Conservation (phyloP, 2,329 filamentous ascomycete genomes). For the Aspergillus ustus region DNA sequence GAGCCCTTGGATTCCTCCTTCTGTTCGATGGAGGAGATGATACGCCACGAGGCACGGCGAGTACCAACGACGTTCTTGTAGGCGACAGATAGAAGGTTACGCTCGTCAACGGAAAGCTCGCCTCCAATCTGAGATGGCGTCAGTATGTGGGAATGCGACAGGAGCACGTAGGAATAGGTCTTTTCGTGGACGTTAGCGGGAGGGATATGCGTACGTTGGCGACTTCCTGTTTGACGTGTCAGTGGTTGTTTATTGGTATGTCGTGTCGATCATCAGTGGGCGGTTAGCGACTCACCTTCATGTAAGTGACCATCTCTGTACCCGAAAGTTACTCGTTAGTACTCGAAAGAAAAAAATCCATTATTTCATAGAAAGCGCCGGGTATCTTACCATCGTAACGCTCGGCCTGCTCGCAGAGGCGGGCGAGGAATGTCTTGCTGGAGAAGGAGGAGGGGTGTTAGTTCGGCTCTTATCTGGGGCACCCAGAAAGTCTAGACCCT, state of each 20-base stretch:
- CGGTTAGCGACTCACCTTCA: slow-evolving; percentile 71
- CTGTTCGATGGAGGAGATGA: slow-evolving; percentile 99
- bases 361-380: background rate
- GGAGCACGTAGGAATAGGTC: slow-evolving; percentile 15
- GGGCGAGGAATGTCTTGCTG: slow-evolving; percentile 99
- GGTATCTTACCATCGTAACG: slow-evolving; percentile 84
- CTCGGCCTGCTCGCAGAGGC: slow-evolving; percentile 99
- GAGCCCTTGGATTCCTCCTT: slow-evolving; percentile 99
- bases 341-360: slow-evolving; percentile 20
- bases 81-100: slow-evolving; percentile 94
- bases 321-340: slow-evolving; percentile 31
- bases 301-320: slow-evolving; percentile 94
- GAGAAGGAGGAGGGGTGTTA: slow-evolving; percentile 41
- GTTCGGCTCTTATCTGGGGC: slow-evolving; percentile 29
- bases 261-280: slow-evolving; percentile 11
- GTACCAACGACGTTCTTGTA: slow-evolving; percentile 99
- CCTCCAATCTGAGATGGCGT: slow-evolving; percentile 60
- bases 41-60: slow-evolving; percentile 97
- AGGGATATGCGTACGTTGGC: slow-evolving; percentile 70
- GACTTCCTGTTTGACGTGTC: slow-evolving; percentile 70
- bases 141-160: slow-evolving; percentile 20
- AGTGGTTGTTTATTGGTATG: slow-evolving; percentile 32
- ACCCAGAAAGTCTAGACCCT: slow-evolving; percentile 38
- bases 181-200: slow-evolving; percentile 8
- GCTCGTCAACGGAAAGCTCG: slow-evolving; percentile 72